phyloP scores from a whole-genome alignment of 768 basidiomycete species.

The Podaxis sp. region DNA sequence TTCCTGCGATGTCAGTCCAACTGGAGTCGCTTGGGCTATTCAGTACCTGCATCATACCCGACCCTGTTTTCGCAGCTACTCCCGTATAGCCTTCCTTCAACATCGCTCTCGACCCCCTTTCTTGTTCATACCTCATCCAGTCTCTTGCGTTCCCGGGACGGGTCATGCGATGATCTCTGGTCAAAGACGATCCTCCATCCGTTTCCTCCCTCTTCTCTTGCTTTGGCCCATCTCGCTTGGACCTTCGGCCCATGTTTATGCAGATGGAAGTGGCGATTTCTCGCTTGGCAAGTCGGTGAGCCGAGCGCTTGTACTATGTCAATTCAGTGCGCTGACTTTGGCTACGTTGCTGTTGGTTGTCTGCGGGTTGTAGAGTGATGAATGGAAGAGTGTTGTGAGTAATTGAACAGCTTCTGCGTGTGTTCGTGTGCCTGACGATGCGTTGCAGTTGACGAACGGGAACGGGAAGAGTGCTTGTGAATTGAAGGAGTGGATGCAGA shows the following conservation, averaged over 20 bases:
- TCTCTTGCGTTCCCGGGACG: neutral
- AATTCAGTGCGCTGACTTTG: neutral
- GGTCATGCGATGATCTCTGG: conserved; percentile 8
- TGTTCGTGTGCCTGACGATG: neutral
- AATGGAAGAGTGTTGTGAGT: neutral
- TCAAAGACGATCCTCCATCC: neutral
- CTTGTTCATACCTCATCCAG: neutral
- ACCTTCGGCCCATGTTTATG: neutral
- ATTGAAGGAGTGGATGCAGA: neutral
- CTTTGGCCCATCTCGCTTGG: neutral
- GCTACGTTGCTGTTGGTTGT: neutral
- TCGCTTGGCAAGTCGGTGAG: neutral
- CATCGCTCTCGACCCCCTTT: neutral
- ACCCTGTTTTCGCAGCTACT: neutral
- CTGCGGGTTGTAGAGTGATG: neutral
- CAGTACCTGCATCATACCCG: neutral
- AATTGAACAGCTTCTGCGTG: neutral
- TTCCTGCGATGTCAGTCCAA: too few relatives aligned
- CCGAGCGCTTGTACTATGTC: neutral
- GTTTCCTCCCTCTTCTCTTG: neutral
- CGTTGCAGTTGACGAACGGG: neutral
- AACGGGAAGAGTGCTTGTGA: neutral
- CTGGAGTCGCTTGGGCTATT: neutral
- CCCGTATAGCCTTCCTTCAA: neutral
- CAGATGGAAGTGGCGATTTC: neutral